Percentiles rank a stretch among this genome's conserved stretches.
These are phyloP conservation scores for Eimeria necatrix DNA, from an alignment of 169 alveolate genomes.

Conservation along the genomic window DNA sequence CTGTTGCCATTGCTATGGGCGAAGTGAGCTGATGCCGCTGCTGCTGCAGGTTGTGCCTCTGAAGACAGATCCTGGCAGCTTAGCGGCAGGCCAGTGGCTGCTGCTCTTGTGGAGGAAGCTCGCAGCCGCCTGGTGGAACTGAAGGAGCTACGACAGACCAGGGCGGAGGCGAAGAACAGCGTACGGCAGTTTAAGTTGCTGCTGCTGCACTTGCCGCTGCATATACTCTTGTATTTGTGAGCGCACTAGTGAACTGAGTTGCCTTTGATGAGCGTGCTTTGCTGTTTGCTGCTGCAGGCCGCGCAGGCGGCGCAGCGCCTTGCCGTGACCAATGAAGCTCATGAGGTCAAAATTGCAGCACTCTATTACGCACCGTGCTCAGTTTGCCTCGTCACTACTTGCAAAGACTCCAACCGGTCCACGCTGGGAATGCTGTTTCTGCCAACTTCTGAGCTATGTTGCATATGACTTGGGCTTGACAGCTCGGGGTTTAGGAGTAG, in stretches of 20 bases:
- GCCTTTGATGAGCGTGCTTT: neutral
- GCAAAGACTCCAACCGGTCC: too few species aligned
- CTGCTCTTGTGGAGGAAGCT: constrained; percentile 22
- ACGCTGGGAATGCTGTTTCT: too few species aligned
- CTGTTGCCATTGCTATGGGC: neutral
- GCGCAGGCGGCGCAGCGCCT: constrained; percentile 42
- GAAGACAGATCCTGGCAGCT: neutral
- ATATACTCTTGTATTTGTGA: neutral
- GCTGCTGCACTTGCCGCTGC: constrained; percentile 55
- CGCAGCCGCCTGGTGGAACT: constrained; percentile 10
- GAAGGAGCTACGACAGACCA: constrained; percentile 13
- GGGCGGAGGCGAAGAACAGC: constrained; percentile 2
- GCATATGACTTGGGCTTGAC: neutral
- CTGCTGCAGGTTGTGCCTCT: constrained; percentile 1
- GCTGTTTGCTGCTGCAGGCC: neutral
- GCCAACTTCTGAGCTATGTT: too few species aligned
- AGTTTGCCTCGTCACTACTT: too few species aligned
- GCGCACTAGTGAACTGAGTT: neutral
- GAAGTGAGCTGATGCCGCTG: neutral
- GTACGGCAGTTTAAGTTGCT: neutral
- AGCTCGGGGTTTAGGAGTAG: neutral
- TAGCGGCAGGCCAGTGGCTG: constrained; percentile 34
- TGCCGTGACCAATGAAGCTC: constrained; percentile 22
- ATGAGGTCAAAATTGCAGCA: neutral
- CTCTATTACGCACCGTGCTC: too few species aligned